Conservation (phyloP, 2,329 filamentous ascomycete genomes). For the Chaetomium olivaceum region DNA sequence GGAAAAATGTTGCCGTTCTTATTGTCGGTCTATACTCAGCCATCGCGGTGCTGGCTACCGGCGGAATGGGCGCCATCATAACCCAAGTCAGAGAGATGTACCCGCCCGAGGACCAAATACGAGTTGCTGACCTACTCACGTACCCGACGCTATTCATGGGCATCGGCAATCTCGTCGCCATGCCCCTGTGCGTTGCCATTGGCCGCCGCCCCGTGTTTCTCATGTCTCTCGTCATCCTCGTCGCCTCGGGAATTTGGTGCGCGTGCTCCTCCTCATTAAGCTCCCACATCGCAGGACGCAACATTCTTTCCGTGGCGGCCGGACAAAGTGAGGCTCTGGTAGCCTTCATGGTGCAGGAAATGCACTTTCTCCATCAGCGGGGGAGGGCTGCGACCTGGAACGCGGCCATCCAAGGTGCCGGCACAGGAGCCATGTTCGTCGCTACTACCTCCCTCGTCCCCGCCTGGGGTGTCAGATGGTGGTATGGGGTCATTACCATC, state of each 20-base stretch:
- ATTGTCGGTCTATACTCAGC: constrained; percentile 5
- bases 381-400: constrained; percentile 11
- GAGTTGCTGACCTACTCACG: constrained; percentile 6
- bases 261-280: constrained; percentile 2
- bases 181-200: constrained; percentile 10
- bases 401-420: neutral
- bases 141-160: constrained; percentile 10
- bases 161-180: constrained; percentile 12
- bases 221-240: constrained; percentile 8
- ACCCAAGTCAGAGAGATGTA: constrained; percentile 6
- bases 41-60: constrained; percentile 9
- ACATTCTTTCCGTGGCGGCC: constrained; percentile 10
- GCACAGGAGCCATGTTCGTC: constrained; percentile 12
- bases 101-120: constrained; percentile 8
- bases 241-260: constrained; percentile 12
- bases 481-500: constrained; percentile 15
- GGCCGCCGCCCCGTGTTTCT: constrained; percentile 14
- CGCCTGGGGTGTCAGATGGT: constrained; percentile 6
- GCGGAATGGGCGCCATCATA: constrained; percentile 8
- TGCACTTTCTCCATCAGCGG: constrained; percentile 9
- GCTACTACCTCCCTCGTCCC: constrained; percentile 11
- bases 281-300: constrained; percentile 10
- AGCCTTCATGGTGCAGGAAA: constrained; percentile 14
- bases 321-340: constrained; percentile 13
- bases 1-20: constrained; percentile 2